Percentiles rank a stretch among this genome's conserved stretches.
Conservation (phyloP, 371 early-diverging fungal species). For the Funneliformis caledonium region DNA sequence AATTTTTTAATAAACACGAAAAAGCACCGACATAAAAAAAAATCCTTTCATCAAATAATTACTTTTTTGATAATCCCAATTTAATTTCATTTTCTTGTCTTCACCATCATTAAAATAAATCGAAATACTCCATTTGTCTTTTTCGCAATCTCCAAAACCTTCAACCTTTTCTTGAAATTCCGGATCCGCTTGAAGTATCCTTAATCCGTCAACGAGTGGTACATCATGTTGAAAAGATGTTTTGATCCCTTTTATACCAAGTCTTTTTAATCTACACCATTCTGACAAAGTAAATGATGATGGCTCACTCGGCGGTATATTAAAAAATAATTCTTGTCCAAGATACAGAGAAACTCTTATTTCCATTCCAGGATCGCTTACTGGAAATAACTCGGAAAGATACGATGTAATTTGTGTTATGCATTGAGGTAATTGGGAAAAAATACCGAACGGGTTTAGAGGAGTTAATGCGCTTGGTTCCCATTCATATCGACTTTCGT, state of each 20-base stretch:
- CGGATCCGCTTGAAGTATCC: not conserved
- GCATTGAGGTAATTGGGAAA: not conserved
- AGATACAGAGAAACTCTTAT: not conserved
- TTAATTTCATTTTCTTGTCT: not conserved
- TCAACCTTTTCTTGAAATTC: constrained; percentile 1
- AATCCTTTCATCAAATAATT: no score
- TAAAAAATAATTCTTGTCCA: constrained; percentile 25
- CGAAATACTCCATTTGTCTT: not conserved
- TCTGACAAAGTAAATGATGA: not conserved
- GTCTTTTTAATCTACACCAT: not conserved
- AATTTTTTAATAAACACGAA: no score
- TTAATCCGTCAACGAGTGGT: not conserved
- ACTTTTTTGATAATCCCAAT: constrained; percentile 19
- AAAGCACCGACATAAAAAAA: not conserved
- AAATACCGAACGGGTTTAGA: not conserved
- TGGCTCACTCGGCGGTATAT: not conserved
- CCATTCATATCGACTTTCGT: not conserved
- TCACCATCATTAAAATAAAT: not conserved
- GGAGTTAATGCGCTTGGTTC: not conserved
- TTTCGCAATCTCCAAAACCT: not conserved
- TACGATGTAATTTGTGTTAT: not conserved
- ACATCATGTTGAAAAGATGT: constrained; percentile 1
- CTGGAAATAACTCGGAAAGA: not conserved
- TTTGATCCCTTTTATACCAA: not conserved
- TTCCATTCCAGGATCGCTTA: not conserved